A percentile compares a stretch with the other conserved stretches of the same genome.
Conservation (phyloP, 306 rosid species). For the Purshia tridentata region DNA sequence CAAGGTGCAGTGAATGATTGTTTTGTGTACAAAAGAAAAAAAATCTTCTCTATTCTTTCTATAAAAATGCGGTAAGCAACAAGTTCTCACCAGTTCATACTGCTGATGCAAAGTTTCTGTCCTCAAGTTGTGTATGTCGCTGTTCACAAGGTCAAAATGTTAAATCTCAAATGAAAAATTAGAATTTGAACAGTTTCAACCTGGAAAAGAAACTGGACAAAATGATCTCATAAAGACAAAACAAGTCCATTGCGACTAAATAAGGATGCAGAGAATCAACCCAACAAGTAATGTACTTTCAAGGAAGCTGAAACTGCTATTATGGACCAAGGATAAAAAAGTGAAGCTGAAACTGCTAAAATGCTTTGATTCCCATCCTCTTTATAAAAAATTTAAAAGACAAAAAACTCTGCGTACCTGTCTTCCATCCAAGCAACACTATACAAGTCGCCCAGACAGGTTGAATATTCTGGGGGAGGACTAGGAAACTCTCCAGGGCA, state of each 20-base stretch:
- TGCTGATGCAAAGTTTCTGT: slow-evolving; percentile 83
- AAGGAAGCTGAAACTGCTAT: background rate
- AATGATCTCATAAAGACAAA: background rate
- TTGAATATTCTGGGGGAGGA: slow-evolving; percentile 82
- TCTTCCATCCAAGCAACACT: slow-evolving; percentile 99
- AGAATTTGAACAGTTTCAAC: background rate
- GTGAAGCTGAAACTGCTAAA: background rate
- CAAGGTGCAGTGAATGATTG: background rate
- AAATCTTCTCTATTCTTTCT: background rate
- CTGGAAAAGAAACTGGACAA: background rate
- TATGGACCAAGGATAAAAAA: background rate
- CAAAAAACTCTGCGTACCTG: slow-evolving; percentile 47
- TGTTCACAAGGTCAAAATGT: slow-evolving; percentile 41
- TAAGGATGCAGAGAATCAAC: background rate
- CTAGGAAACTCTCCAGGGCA: slow-evolving; percentile 85
- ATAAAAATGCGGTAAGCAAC: slow-evolving; percentile 14
- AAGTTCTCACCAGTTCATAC: slow-evolving; percentile 69
- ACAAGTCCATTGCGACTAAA: background rate
- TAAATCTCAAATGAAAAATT: background rate
- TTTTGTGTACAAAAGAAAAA: background rate
- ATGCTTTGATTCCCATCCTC: slow-evolving; percentile 14
- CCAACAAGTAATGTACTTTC: background rate
- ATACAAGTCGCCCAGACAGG: slow-evolving; percentile 88
- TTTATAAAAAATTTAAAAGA: background rate
- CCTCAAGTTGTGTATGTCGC: slow-evolving; percentile 76